These are phyloP conservation scores for Tuber indicum DNA, from an alignment of 495 filamentous ascomycete genomes.

Conservation along the genomic window DNA sequence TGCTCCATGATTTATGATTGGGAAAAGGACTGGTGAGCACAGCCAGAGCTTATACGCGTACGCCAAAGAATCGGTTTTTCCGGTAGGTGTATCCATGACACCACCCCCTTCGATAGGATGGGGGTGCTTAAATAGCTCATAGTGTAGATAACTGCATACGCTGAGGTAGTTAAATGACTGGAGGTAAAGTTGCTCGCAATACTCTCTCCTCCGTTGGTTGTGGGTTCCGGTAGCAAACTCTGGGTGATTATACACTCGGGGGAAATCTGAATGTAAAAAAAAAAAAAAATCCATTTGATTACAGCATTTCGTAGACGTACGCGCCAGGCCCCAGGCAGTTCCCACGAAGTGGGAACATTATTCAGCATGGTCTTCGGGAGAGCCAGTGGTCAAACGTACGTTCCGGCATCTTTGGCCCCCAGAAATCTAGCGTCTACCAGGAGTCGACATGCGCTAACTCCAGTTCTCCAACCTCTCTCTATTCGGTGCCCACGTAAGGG, in stretches of 20 bases:
- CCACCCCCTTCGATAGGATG: background rate
- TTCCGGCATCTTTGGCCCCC: background rate
- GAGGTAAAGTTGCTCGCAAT: background rate
- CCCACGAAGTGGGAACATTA: background rate
- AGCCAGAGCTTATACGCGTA: background rate
- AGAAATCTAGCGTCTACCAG: background rate
- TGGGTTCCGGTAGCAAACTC: background rate
- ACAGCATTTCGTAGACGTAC: background rate
- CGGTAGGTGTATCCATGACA: background rate
- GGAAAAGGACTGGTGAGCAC: background rate
- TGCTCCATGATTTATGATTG: background rate
- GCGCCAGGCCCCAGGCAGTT: background rate
- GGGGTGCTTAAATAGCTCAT: background rate
- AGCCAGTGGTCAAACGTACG: background rate
- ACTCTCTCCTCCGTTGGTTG: background rate
- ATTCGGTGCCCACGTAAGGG: background rate
- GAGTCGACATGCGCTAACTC: background rate
- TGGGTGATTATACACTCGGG: background rate
- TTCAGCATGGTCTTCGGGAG: background rate
- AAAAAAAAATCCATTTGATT: background rate
- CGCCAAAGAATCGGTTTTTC: background rate
- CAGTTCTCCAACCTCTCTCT: background rate
- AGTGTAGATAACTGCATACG: background rate
- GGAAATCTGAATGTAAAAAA: background rate
- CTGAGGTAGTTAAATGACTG: background rate